phyloP scores from a whole-genome alignment of 371 early-diverging fungal species.

The Mortierella sp. region DNA sequence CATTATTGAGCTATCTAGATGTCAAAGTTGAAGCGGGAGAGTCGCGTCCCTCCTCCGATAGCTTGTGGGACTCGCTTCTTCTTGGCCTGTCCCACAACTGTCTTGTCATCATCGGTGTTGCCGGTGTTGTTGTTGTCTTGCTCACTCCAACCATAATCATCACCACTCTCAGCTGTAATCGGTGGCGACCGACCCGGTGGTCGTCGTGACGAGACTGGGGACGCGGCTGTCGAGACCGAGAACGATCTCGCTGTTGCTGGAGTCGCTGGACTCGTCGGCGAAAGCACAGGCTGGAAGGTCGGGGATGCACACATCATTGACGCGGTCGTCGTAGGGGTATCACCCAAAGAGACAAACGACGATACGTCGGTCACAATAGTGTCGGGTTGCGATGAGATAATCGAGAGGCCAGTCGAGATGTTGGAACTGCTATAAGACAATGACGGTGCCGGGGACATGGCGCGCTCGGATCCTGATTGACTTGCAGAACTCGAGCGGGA shows the following conservation, averaged over 20 bases:
- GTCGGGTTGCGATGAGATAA: slow-evolving; percentile 1
- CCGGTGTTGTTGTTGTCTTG: neutral
- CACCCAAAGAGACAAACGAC: neutral
- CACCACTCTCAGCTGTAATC: neutral
- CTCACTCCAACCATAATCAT: neutral
- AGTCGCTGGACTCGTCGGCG: neutral
- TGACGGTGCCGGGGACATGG: neutral
- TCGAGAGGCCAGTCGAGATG: slow-evolving; percentile 3
- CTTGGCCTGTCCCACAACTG: neutral
- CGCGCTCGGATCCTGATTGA: neutral
- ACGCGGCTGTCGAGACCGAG: neutral
- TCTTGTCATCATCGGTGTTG: neutral
- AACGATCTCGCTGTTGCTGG: neutral
- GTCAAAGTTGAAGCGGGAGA: slow-evolving; percentile 13
- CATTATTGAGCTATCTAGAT: neutral
- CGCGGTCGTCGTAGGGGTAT: neutral
- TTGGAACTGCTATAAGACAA: slow-evolving; percentile 19
- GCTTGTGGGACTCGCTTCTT: neutral
- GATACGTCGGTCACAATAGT: neutral
- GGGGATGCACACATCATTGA: neutral
- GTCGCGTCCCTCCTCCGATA: neutral
- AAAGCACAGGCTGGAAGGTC: neutral
- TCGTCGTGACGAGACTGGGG: neutral
- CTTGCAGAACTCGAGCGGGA: neutral
- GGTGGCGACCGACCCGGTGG: neutral